Evolutionary conservation across 345 rosid species (phyloP), one percentile per base, ranked within the genome.

Genomic region (Melaleuca alternifolia): DNA sequence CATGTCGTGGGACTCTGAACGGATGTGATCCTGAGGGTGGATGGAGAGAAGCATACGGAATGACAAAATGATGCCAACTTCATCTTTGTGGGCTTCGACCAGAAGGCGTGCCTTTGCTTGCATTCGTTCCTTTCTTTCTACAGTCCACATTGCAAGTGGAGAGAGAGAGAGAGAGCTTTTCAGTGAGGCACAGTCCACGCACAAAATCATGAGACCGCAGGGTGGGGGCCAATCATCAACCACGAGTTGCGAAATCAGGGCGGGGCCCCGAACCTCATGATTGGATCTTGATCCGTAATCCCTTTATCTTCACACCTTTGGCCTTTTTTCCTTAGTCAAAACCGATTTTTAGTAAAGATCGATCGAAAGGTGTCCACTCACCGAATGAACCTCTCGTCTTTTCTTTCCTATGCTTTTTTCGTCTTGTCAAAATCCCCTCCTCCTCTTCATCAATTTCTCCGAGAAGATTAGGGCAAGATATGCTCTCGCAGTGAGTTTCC

Each of bases 121-220:
- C 48, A 20, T 37, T 20, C 11, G 81, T 37, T 37, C 48, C 81
- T 18, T 33, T 71, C 48, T 15, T 37, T 5, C 48, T 37, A 71
- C 81, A 71, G 48, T 18, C 26, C 71, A 15, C 71, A n/a, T 0
- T 28, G 1, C 71, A n/a, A 59, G 2, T 37, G 41, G 41, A 37
- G 76, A 61, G 75, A 61, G 76, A 62, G 65, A 57, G 62, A 56
- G 65, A 57, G 41, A 61, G 62, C 51, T 81, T 76, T 59, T n/a
- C 41, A 13, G 71, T 83, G 81, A 77, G 85, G 76, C 51, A n/a
- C 51, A 85, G 89, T 88, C 91, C 88, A 84, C 90, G 87, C 89
- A 88, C 56, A 86, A 48, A 87, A 91, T 89, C 88, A 91, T 88
- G 89, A 53, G 87, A 87, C 51, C 56, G 44, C 87, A 85, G 50